These are phyloP conservation scores for Hymenoscyphus albidus DNA, from an alignment of 2,329 filamentous ascomycete genomes.

Conservation along the genomic window DNA sequence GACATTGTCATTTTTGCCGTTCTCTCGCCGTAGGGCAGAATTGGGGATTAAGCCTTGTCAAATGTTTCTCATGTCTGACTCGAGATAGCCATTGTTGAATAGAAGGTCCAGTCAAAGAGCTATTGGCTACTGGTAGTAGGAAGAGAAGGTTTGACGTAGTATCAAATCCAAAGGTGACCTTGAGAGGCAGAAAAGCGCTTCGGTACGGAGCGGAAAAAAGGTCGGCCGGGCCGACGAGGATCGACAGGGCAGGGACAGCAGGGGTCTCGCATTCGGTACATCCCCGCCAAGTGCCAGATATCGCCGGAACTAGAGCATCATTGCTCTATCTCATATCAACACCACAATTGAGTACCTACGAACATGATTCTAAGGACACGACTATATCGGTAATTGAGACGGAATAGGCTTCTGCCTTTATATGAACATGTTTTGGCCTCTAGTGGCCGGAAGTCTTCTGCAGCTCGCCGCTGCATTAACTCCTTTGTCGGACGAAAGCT, in stretches of 20 bases:
- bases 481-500: conserved; percentile 67
- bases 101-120: background rate
- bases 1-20: background rate
- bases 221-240: too few relatives aligned
- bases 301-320: background rate
- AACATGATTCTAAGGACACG: conserved; percentile 28
- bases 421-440: conserved; percentile 21
- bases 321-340: background rate
- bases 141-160: background rate
- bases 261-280: background rate
- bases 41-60: background rate
- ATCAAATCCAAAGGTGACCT: background rate
- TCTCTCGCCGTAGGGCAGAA: background rate
- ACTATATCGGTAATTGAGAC: conserved; percentile 10
- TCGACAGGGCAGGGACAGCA: background rate
- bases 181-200: background rate
- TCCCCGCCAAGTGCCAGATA: background rate
- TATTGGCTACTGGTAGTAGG: background rate
- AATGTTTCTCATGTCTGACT: background rate
- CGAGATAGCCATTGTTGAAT: background rate
- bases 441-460: conserved; percentile 19
- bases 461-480: conserved; percentile 28
- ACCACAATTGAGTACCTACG: conserved; percentile 6
- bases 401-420: conserved; percentile 23
- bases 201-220: too few relatives aligned